phyloP scores from a whole-genome alignment of 208 protist species.

The Porcisia hertigi region DNA sequence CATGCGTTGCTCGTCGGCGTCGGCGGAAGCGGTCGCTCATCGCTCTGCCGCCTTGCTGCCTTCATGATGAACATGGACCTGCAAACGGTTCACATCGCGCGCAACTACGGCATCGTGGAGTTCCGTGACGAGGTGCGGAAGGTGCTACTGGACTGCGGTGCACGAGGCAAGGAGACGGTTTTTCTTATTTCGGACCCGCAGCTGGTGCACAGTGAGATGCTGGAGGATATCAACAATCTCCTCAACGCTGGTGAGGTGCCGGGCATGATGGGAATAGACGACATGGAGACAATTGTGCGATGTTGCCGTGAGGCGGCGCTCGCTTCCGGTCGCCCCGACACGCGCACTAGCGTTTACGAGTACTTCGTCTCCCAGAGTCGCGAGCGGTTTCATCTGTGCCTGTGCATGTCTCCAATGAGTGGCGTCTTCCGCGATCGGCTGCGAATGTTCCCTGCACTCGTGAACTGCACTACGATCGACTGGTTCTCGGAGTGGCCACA shows the following conservation, averaged over 20 bases:
- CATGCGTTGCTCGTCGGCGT: constrained; percentile 97
- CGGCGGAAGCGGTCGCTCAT: constrained; percentile 95
- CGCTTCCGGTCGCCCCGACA: constrained; percentile 85
- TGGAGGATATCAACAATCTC: constrained; percentile 98
- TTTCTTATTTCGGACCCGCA: constrained; percentile 96
- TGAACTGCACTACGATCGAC: constrained; percentile 98
- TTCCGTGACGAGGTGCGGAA: constrained; percentile 95
- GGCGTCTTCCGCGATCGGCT: constrained; percentile 92
- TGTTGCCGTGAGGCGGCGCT: constrained; percentile 66
- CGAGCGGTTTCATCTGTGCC: constrained; percentile 94
- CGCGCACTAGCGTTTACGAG: constrained; percentile 85
- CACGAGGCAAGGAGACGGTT: constrained; percentile 82
- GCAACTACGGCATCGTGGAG: constrained; percentile 91
- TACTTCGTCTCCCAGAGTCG: constrained; percentile 93
- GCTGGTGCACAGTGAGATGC: constrained; percentile 92
- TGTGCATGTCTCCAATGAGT: constrained; percentile 96
- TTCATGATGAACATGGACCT: constrained; percentile 92
- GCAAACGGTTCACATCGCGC: constrained; percentile 88
- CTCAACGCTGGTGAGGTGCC: constrained; percentile 97
- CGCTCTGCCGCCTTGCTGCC: constrained; percentile 93
- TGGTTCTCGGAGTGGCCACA: constrained; percentile 97
- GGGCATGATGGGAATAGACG: constrained; percentile 94
- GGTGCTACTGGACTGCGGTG: constrained; percentile 81
- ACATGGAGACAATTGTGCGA: constrained; percentile 93
- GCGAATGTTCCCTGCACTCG: constrained; percentile 96